phyloP scores from a whole-genome alignment of 441 rosid species.

The Arabidopsis lyrata region DNA sequence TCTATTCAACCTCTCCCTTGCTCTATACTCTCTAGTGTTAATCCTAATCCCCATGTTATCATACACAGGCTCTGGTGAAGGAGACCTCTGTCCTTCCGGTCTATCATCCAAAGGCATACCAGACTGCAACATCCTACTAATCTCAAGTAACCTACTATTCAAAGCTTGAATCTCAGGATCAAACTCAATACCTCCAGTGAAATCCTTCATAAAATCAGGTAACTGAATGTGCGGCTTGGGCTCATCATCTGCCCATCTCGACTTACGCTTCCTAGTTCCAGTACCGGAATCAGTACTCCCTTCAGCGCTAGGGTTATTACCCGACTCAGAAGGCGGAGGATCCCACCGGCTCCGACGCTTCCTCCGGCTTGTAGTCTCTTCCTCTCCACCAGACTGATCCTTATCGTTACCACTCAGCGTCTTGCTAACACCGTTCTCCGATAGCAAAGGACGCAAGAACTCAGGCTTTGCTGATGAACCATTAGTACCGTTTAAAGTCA shows the following conservation, averaged over 20 bases:
- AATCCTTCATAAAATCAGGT: conserved; percentile 94
- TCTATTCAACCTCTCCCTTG: conserved; percentile 80
- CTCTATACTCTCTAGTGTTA: conserved; percentile 86
- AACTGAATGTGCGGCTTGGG: conserved; percentile 84
- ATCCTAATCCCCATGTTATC: conserved; percentile 94
- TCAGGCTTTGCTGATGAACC: conserved; percentile 40
- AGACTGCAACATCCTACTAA: conserved; percentile 80
- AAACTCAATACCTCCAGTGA: conserved; percentile 89
- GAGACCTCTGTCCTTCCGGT: conserved; percentile 92
- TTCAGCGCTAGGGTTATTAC: conserved; percentile 29
- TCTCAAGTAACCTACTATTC: conserved; percentile 84
- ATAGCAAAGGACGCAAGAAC: conserved; percentile 49
- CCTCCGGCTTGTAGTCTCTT: conserved; percentile 78
- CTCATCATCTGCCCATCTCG: conserved; percentile 94
- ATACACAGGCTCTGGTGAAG: conserved; percentile 94
- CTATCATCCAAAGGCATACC: conserved; percentile 85
- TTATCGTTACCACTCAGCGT: conserved; percentile 61
- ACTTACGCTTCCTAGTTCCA: conserved; percentile 77
- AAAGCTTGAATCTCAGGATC: conserved; percentile 90
- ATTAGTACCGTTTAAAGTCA: conserved; percentile 17
- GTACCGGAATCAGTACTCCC: conserved; percentile 52
- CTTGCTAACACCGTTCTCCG: conserved; percentile 64
- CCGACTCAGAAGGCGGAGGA: conserved; percentile 64
- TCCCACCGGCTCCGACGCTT: conserved; percentile 92
- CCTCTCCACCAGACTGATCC: conserved; percentile 87